These are phyloP conservation scores for Ganoderma lucidum DNA, from an alignment of 1,284 basidiomycete genomes.

Conservation along the genomic window DNA sequence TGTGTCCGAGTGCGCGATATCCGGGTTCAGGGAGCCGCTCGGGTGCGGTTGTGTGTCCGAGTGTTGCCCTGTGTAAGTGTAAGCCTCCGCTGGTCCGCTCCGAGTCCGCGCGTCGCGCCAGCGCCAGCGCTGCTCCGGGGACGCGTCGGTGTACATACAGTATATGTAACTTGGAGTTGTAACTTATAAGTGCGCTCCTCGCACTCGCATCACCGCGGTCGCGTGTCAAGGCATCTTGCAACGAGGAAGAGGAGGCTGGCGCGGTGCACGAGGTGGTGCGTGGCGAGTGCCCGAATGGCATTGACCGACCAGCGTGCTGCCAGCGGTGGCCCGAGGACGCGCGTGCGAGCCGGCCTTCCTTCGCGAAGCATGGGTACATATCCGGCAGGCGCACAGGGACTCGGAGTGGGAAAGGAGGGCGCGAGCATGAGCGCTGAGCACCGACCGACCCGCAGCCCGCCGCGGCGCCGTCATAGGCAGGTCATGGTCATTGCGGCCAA, in stretches of 20 bases:
- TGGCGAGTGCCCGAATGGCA: not conserved
- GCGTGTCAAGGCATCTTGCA: too few relatives aligned
- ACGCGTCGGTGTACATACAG: too few relatives aligned
- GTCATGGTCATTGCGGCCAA: not conserved
- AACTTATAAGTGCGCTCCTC: too few relatives aligned
- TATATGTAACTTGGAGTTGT: too few relatives aligned
- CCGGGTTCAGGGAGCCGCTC: not conserved
- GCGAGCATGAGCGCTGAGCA: not conserved
- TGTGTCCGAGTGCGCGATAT: too few relatives aligned
- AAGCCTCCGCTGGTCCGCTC: not conserved
- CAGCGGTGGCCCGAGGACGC: not conserved
- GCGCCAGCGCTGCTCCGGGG: not conserved
- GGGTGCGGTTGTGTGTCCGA: too few relatives aligned
- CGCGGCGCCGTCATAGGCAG: not conserved
- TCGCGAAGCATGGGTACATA: not conserved
- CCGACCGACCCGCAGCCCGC: too few relatives aligned
- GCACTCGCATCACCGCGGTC: too few relatives aligned
- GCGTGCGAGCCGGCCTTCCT: not conserved
- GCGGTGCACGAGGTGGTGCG: too few relatives aligned
- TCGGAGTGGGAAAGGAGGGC: not conserved
- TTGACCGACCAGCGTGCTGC: not conserved
- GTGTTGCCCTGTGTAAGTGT: not conserved
- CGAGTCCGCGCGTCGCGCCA: not conserved
- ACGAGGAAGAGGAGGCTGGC: too few relatives aligned
- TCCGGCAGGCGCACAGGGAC: not conserved